Base-by-base conservation (phyloP, 2,329 filamentous ascomycete genomes). In the Pseudogymnoascus sp. region DNA sequence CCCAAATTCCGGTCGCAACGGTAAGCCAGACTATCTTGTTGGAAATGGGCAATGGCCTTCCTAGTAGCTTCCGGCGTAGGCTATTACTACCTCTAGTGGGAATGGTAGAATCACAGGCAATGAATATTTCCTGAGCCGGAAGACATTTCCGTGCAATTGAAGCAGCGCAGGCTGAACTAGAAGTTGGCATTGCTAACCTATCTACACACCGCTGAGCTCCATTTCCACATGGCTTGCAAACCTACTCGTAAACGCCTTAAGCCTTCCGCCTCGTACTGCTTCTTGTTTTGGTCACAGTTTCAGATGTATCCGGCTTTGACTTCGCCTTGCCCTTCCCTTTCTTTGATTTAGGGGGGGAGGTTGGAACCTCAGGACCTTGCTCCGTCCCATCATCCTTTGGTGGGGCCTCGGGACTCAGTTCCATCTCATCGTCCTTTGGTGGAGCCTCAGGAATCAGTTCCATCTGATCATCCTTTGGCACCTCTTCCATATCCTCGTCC, bases 221-320 rank as follows among this genome's bases (percentile, higher is more conserved):
- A 33, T 33, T 19, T 12, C 25, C 28, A 5, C 49, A 55, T 33
- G 28, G 33, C 49, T 19, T 33, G 25, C n/a, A 55, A 33, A 22
- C 9, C 5, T 55, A 55, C n/a, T 55, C 28, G 28, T 55, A 33
- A 12, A 19, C 28, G 12, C 3, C n/a, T 55, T n/a, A 55, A 33
- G 28, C 49, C 28, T 55, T 55, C 28, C 49, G 28, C 28, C 49
- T 55, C n/a, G 49, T 22, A 16, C 49, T 55, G 28, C 25, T 55
- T 33, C 49, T 55, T 33, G 49, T 55, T 55, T 55, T 55, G 1
- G 49, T 55, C 49, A 33, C 59, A 62, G 60, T 45, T 52, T 60
- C 66, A 55, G 61, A 60, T 19, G 70, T 74, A 69, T 75, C 81
- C 66, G 66, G 77, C 69, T 76, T 80, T 52, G 72, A 76, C 67